phyloP scores from a whole-genome alignment of 2,329 filamentous ascomycete species.

The Truncatella angustata region DNA sequence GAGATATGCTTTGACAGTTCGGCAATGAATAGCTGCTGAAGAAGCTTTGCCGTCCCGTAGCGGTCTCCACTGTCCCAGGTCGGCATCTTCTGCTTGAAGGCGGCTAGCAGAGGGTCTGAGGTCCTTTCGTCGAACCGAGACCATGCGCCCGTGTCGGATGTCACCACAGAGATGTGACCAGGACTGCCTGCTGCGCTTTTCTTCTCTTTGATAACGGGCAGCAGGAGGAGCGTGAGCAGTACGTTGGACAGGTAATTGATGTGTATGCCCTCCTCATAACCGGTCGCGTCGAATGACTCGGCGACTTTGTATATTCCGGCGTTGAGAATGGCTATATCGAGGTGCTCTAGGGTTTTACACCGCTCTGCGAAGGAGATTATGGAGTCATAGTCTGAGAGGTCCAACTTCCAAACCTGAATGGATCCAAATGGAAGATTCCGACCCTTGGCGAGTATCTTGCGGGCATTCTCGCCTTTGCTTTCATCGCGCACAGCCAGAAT shows the following conservation, averaged over 20 bases:
- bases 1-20: neutral
- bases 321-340: conserved; percentile 39
- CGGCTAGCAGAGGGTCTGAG: conserved; percentile 14
- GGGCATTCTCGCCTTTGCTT: conserved; percentile 38
- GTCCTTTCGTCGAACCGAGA: conserved; percentile 17
- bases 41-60: conserved; percentile 20
- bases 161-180: conserved; percentile 23
- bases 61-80: conserved; percentile 10
- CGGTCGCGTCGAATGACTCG: conserved; percentile 16
- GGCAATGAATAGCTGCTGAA: neutral
- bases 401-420: conserved; percentile 40
- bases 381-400: conserved; percentile 37
- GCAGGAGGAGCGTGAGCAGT: conserved; percentile 42
- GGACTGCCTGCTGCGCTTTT: neutral
- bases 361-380: conserved; percentile 34
- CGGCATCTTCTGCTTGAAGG: conserved; percentile 12
- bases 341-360: conserved; percentile 19
- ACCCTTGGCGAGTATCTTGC: conserved; percentile 9
- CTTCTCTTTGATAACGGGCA: conserved; percentile 34
- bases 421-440: neutral
- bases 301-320: conserved; percentile 22
- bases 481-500: conserved; percentile 41
- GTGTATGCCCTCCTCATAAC: conserved; percentile 42
- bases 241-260: conserved; percentile 51
- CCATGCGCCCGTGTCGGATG: conserved; percentile 20